Percentiles rank a stretch among this genome's conserved stretches.
Evolutionary conservation across 1,284 basidiomycete genomes (phyloP).

Genomic region (Sparassis latifolia): DNA sequence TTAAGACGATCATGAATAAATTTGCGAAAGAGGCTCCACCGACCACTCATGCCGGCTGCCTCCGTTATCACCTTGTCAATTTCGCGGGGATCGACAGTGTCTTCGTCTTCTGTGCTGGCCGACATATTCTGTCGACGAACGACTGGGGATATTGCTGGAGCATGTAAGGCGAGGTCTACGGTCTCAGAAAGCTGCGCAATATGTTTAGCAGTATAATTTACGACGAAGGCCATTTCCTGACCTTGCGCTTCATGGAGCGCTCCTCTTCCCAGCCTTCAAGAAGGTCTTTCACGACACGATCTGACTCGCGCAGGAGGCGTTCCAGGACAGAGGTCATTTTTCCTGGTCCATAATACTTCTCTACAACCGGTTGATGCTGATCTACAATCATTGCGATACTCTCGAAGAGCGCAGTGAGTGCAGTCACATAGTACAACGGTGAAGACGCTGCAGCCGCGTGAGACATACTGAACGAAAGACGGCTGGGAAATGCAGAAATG

Average conservation of each 20-base stretch:
- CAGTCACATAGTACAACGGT: slow-evolving; percentile 82
- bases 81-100: slow-evolving; percentile 77
- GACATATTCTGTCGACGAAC: slow-evolving; percentile 33
- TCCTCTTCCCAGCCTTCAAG: slow-evolving; percentile 90
- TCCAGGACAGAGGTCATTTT: slow-evolving; percentile 82
- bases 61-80: slow-evolving; percentile 87
- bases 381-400: slow-evolving; percentile 94
- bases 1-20: slow-evolving; percentile 75
- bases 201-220: not conserved
- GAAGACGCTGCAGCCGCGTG: slow-evolving; percentile 60
- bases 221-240: slow-evolving; percentile 17
- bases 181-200: slow-evolving; percentile 27
- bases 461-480: not conserved
- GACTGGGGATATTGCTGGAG: slow-evolving; percentile 16
- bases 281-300: slow-evolving; percentile 73
- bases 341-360: slow-evolving; percentile 91
- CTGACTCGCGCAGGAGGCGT: slow-evolving; percentile 80
- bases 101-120: slow-evolving; percentile 45
- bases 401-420: slow-evolving; percentile 88
- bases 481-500: slow-evolving; percentile 1
- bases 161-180: slow-evolving; percentile 10
- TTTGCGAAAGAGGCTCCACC: slow-evolving; percentile 88
- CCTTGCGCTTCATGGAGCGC: slow-evolving; percentile 68
- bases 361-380: slow-evolving; percentile 95
- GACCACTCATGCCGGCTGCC: slow-evolving; percentile 80